Evolutionary conservation across 2,329 filamentous ascomycete genomes (phyloP).

Genomic region (Fusarium sp.): DNA sequence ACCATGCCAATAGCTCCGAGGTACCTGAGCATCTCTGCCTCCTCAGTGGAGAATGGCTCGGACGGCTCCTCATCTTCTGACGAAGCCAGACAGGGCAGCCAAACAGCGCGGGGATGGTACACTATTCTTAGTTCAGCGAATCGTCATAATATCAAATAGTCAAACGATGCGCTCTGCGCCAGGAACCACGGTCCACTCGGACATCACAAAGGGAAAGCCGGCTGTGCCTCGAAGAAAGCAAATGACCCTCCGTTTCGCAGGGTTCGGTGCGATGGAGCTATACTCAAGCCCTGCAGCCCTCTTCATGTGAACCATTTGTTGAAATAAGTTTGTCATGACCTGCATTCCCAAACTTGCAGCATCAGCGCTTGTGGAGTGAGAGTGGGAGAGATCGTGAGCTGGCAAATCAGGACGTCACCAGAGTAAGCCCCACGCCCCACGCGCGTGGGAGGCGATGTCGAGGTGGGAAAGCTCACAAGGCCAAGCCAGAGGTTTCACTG

Average conservation of each 20-base stretch:
- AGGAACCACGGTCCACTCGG: slow-evolving; percentile 45
- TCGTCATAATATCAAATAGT: slow-evolving; percentile 44
- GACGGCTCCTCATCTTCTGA: slow-evolving; percentile 40
- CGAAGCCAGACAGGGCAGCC: slow-evolving; percentile 32
- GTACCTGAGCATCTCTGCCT: slow-evolving; percentile 47
- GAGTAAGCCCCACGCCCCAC: slow-evolving; percentile 50
- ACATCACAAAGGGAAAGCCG: slow-evolving; percentile 20
- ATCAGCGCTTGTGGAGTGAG: slow-evolving; percentile 52
- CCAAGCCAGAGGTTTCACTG: slow-evolving; percentile 25
- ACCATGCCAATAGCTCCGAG: slow-evolving; percentile 29
- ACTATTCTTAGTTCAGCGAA: slow-evolving; percentile 48
- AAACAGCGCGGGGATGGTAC: slow-evolving; percentile 45
- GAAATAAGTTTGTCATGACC: slow-evolving; percentile 51
- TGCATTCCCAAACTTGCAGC: slow-evolving; percentile 42
- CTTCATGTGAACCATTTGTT: slow-evolving; percentile 44
- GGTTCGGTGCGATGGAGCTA: slow-evolving; percentile 32
- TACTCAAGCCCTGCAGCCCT: slow-evolving; percentile 35
- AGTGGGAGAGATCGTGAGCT: slow-evolving; percentile 48
- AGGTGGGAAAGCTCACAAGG: slow-evolving; percentile 45
- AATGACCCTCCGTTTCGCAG: slow-evolving; percentile 31
- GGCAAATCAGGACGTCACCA: slow-evolving; percentile 48
- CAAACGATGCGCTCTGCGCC: slow-evolving; percentile 32
- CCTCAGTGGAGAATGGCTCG: slow-evolving; percentile 49
- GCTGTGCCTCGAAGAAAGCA: slow-evolving; percentile 31
- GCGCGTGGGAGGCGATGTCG: slow-evolving; percentile 46